Evolutionary conservation across 345 rosid species (phyloP).

Genomic region (Murraya paniculata): DNA sequence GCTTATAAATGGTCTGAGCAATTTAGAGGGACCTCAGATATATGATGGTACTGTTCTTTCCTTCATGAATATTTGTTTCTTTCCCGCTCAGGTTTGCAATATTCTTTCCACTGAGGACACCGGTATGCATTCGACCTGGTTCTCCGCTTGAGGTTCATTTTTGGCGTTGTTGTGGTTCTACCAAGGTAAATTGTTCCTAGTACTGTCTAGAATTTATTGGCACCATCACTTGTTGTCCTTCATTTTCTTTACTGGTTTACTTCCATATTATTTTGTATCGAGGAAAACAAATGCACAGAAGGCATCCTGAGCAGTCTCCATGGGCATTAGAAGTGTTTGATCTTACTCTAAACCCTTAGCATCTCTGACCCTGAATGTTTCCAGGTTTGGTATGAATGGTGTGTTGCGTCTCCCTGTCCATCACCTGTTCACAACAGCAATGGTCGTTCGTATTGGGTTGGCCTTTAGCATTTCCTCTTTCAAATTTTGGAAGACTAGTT

Average conservation of each 20-base stretch:
- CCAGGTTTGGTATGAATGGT: slow-evolving; percentile 99
- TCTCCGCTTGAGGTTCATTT: slow-evolving; percentile 77
- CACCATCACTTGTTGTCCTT: background rate
- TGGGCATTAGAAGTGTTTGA: background rate
- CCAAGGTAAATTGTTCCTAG: slow-evolving; percentile 52
- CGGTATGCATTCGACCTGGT: slow-evolving; percentile 53
- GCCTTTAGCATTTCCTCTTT: slow-evolving; percentile 45
- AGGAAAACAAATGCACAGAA: background rate
- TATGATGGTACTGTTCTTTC: background rate
- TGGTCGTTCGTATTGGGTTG: slow-evolving; percentile 97
- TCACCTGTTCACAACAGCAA: slow-evolving; percentile 85
- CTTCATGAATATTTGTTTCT: background rate
- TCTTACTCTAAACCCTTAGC: background rate
- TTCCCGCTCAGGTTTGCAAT: slow-evolving; percentile 72
- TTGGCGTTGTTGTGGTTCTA: slow-evolving; percentile 84
- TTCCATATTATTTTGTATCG: background rate
- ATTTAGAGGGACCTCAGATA: background rate
- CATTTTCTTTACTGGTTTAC: background rate
- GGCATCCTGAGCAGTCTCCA: background rate
- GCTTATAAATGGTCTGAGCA: background rate
- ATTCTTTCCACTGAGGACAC: slow-evolving; percentile 90
- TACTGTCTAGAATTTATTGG: background rate
- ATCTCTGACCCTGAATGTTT: background rate
- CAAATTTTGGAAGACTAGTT: background rate
- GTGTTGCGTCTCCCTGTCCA: slow-evolving; percentile 60